Evolutionary conservation across 768 basidiomycete genomes (phyloP).

Genomic region (Lentinula sp.): DNA sequence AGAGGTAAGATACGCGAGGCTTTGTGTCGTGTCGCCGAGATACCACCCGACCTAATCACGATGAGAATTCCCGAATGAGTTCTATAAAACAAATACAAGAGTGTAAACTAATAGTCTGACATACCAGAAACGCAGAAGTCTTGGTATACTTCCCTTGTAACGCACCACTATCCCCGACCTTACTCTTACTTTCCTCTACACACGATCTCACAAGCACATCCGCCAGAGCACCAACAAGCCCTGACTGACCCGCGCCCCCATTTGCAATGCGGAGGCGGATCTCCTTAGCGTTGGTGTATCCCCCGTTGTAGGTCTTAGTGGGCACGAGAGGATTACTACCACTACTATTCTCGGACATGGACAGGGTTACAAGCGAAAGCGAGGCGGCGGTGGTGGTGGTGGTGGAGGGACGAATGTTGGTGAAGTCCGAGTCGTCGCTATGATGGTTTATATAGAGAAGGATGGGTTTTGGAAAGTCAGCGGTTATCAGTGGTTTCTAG

Average conservation of each 20-base stretch:
- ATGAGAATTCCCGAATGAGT: background rate
- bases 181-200: slow-evolving; percentile 12
- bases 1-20: slow-evolving; percentile 32
- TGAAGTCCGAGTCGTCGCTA: no score
- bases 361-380: no score
- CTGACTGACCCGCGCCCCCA: slow-evolving; percentile 27
- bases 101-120: background rate
- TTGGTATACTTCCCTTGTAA: slow-evolving; percentile 7
- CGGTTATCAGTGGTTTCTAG: no score
- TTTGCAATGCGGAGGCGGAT: background rate
- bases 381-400: no score
- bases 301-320: background rate
- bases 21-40: slow-evolving; percentile 50
- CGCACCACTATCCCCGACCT: background rate
- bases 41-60: slow-evolving; percentile 45
- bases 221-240: slow-evolving; percentile 42
- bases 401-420: no score
- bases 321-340: background rate
- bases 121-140: slow-evolving; percentile 24
- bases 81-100: background rate
- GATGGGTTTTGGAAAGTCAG: no score
- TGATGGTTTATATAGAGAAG: no score
- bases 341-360: no score
- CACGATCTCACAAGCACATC: slow-evolving; percentile 36
- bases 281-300: background rate